Evolutionary conservation across 1,139 yeast genomes (phyloP), one percentile per base, ranked within the genome.

Genomic region (Yamadazyma songkhlaensis): DNA sequence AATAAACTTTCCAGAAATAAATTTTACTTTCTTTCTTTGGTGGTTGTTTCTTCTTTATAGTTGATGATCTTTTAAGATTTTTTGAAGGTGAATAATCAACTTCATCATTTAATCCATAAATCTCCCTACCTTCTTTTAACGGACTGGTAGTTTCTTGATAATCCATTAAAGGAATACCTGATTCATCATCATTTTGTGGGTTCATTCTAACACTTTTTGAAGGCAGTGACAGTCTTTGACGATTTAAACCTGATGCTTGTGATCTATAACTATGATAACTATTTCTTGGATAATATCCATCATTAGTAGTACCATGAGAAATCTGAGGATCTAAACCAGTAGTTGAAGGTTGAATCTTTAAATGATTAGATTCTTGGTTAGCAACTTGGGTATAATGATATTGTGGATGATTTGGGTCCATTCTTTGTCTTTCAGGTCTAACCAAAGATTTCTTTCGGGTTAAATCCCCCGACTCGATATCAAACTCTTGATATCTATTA

Each of bases 341-440:
- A 3, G 83, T 60, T 1, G 89, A 78, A 1, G 95, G 90, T 49
- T 75, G 80, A 31, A 87, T 77, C 42, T 64, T 66, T 43, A 86
- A 64, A 50, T 81, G 82, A 42, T 69, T 72, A 4, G 82, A 67
- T 47, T 81, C 80, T 50, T 84, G 86, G 41, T 81, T 78, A 8
- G 92, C 84, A 20, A 84, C 83, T 50, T 84, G 90, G n/a, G 88
- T 76, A 59, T 87, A 87, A 57, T 85, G 90, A 59, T 72, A 84
- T 40, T 83, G 79, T 2, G 92, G 94, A 54, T 85, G 86, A 43
- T 73, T 74, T 10, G 77, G 80, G 47, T 74, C 69, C 45, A 84
- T 65, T 39, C 89, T 67, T 35, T 83, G 79, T 46, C 96, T 72
- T 57, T 88, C 96, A 2, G 94, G 95, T 45, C 86, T 73, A 29